A percentile compares a stretch with the other conserved stretches of the same genome.
phyloP scores from a whole-genome alignment of 2,329 filamentous ascomycete species.

The Botrytis sinoallii region DNA sequence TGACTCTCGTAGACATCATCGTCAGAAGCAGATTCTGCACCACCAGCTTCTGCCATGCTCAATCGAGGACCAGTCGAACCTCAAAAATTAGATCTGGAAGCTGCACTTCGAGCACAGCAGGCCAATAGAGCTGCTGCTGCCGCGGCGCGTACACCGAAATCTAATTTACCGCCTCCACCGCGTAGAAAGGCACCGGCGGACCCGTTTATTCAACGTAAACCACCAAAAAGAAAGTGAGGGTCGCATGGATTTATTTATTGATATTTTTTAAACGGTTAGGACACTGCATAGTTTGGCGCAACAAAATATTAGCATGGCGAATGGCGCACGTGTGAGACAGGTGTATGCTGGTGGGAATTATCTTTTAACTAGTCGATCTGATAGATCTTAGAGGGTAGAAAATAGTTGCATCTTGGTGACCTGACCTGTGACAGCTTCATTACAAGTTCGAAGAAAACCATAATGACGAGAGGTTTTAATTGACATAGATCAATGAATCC shows the following conservation, averaged over 20 bases:
- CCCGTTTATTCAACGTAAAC: constrained; percentile 27
- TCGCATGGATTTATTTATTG: background rate
- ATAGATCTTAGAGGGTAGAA: constrained; percentile 12
- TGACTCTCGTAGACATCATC: background rate
- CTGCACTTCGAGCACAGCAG: constrained; percentile 20
- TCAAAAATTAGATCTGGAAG: constrained; percentile 15
- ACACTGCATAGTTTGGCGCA: background rate
- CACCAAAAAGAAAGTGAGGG: constrained; percentile 11
- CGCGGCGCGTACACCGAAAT: constrained; percentile 1
- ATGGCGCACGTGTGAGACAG: constrained; percentile 8
- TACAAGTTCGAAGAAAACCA: background rate
- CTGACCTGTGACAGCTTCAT: constrained; percentile 5
- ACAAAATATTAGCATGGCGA: constrained; percentile 6
- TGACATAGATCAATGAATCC: background rate
- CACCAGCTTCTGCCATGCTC: background rate
- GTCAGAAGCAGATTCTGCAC: background rate
- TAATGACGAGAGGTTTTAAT: background rate
- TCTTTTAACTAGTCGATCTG: background rate
- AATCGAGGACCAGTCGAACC: background rate
- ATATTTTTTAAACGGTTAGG: background rate
- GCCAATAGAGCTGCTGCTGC: constrained; percentile 17
- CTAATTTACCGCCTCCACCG: constrained; percentile 20
- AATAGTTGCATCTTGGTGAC: constrained; percentile 12
- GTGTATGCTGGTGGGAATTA: background rate
- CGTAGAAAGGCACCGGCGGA: constrained; percentile 25